Conservation (phyloP, 768 basidiomycete genomes). For the Amanita rubescens region DNA sequence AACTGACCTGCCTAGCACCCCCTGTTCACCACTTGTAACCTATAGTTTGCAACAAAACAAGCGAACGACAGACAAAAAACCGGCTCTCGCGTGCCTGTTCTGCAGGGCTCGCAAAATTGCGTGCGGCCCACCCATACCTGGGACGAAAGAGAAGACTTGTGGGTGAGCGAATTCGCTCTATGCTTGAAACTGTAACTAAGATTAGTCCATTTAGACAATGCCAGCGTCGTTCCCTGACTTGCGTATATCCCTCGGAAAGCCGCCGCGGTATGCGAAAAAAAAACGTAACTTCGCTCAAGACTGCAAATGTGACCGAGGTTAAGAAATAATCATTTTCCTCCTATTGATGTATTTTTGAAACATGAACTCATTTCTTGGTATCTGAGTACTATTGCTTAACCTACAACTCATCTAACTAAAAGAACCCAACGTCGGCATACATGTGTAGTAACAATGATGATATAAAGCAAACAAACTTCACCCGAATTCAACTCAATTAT, state of each 20-base stretch:
- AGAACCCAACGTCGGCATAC: background rate
- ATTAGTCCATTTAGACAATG: constrained; percentile 57
- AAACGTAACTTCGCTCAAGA: constrained; percentile 24
- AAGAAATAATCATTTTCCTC: background rate
- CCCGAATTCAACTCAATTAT: background rate
- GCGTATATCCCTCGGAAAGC: constrained; percentile 66
- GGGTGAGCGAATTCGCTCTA: constrained; percentile 41
- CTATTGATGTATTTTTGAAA: background rate
- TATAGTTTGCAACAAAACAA: constrained; percentile 21
- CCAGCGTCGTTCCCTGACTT: constrained; percentile 57
- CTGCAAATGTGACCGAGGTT: constrained; percentile 12
- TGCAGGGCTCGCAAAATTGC: constrained; percentile 65
- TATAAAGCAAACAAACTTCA: background rate
- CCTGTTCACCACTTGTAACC: constrained; percentile 16
- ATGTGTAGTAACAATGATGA: constrained; percentile 10
- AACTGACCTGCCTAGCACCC: background rate
- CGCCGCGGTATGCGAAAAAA: constrained; percentile 61
- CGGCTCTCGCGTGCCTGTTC: constrained; percentile 56
- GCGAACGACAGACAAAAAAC: constrained; percentile 36
- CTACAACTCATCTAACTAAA: background rate
- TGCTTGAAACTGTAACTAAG: background rate
- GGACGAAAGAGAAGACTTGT: constrained; percentile 52
- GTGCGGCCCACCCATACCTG: constrained; percentile 50
- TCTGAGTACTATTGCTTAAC: background rate
- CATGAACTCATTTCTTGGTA: background rate